Evolutionary conservation across 148 eudicot species (phyloP).

Genomic region (Nyssa sinensis): DNA sequence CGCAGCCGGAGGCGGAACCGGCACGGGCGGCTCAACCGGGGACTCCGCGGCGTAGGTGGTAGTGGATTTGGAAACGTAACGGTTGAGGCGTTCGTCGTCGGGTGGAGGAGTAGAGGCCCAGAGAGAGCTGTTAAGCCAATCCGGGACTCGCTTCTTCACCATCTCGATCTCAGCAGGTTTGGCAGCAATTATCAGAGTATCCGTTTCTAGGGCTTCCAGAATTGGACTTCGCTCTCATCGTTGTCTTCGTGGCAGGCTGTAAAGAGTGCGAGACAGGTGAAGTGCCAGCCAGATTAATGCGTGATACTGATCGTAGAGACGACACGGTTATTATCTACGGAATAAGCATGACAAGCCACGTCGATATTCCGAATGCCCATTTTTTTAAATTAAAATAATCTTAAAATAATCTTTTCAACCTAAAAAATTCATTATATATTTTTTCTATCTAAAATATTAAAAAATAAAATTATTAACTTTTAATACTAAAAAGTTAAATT

Average conservation of each 20-base stretch:
- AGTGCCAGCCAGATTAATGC: background rate
- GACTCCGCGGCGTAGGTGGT: slow-evolving; percentile 4
- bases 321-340: no score
- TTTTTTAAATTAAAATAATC: no score
- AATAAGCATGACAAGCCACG: no score
- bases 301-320: no score
- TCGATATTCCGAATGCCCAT: no score
- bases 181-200: background rate
- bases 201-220: slow-evolving; percentile 23
- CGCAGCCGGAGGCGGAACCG: slow-evolving; percentile 29
- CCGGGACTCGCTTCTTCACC: slow-evolving; percentile 68
- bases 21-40: slow-evolving; percentile 20
- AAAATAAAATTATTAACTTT: no score
- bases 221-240: slow-evolving; percentile 5
- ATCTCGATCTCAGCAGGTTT: slow-evolving; percentile 23
- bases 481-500: no score
- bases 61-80: slow-evolving; percentile 19
- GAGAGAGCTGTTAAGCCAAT: slow-evolving; percentile 90
- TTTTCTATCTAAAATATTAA: no score
- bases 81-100: slow-evolving; percentile 11
- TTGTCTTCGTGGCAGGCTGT: slow-evolving; percentile 14
- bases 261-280: background rate
- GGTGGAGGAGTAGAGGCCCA: slow-evolving; percentile 57
- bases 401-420: no score
- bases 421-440: no score